phyloP scores from a whole-genome alignment of 225 moss, liverwort and hornwort genomes.

The Antitrichia curtipendula region DNA sequence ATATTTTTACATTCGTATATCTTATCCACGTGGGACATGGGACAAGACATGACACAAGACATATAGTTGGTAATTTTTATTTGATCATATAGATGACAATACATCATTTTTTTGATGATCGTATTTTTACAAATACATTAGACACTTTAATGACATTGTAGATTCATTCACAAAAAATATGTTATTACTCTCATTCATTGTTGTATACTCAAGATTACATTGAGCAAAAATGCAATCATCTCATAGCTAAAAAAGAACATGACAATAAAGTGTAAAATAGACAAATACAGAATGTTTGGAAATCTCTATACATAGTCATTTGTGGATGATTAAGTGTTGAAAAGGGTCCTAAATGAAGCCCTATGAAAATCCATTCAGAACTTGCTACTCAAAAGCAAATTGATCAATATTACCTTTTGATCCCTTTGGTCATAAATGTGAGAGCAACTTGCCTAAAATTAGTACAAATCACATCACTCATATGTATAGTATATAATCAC shows the following conservation, averaged over 20 bases:
- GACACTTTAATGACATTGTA: rapidly evolving
- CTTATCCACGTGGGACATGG: not conserved
- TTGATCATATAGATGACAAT: not conserved
- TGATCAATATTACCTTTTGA: not conserved
- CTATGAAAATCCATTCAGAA: rapidly evolving
- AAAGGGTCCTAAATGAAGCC: not conserved
- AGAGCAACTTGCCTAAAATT: not conserved
- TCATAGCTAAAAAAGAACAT: not conserved
- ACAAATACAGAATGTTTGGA: not conserved
- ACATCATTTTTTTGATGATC: too few relatives aligned
- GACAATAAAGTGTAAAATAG: not conserved
- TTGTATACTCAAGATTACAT: not conserved
- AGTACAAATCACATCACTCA: not conserved
- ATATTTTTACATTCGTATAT: not conserved
- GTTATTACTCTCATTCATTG: not conserved
- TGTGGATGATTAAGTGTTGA: not conserved
- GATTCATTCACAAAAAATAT: not conserved
- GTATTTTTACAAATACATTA: not conserved
- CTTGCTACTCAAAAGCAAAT: not conserved
- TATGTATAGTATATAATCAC: not conserved
- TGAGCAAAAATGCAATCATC: not conserved
- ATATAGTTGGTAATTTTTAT: not conserved
- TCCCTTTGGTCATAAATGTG: not conserved
- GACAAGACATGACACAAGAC: not conserved
- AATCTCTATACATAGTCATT: not conserved